Base-by-base conservation (phyloP, 306 rosid genomes). In the Cucurbita ficifolia region DNA sequence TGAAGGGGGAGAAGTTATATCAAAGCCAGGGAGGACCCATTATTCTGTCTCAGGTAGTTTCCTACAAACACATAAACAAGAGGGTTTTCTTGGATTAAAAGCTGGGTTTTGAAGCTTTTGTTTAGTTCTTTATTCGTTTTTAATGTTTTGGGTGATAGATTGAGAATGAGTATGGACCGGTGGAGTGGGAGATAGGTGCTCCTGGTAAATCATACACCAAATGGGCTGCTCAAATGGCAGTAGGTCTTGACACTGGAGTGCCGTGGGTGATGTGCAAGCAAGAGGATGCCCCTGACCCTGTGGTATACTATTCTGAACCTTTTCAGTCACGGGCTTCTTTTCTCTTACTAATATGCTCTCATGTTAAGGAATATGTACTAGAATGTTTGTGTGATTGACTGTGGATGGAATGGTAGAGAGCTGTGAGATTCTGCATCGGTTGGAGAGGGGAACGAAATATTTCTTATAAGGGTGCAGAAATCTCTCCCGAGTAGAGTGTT, bases 181-280 rank as follows among this genome's bases (percentile, higher is more conserved):
- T 91, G 42, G 99, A 95, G 77, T 83, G 95, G 96, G 89, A 83
- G 84, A 89, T 89, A 74, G 96, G 96, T 58, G 87, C 86, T 3
- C 91, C 96, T 39, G 99, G 96, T n/a, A 88, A 87, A 83, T 85
- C 96, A 80, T 95, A 91, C 60, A 76, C 96, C 0, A 78, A 83
- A 82, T 95, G 99, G 99, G 90, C 91, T 56, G 90, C 96, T 79
- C 77, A 86, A 86, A 95, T 95, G 99, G 99, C 97, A 18, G 90
- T 89, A 8, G 90, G 83, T 55, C 92, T 95, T 19, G 45, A 79
- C 71, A 95, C 99, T 12, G 99, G 97, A 0, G 99, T 88, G 1
- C 99, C 99, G 2, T 95, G 99, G 99, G 78, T 95, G 72, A 95
- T 95, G 99, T 95, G 99, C 88, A 95, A 95, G 86, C 99, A 95